Base-by-base conservation (phyloP, 2,329 filamentous ascomycete species). In the Domatiomyces catenatus region DNA sequence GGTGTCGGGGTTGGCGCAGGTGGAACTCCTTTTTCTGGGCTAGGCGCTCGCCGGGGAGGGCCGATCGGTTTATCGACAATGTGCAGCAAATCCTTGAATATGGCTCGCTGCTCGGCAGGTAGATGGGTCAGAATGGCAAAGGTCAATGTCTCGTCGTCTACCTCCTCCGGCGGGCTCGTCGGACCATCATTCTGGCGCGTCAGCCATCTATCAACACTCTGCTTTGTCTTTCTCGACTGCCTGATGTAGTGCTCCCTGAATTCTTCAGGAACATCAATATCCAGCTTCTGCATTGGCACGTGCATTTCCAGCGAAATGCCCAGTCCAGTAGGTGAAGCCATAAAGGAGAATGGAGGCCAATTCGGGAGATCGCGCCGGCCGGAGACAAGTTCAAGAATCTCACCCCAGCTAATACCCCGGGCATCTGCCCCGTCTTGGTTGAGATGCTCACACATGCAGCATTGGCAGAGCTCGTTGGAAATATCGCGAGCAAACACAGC, bases 401-500 rank as follows among this genome's bases (percentile, higher is more conserved):
- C 90, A 8, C 92, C 90, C 90, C 90, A 98, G 55, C 86, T 92
- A 26, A 95, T 74, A 1, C 88, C 89, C 50, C 74, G 76, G 55
- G 80, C 77, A 36, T 71, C 69, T 24, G 75, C 67, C 47, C 68
- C 61, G 15, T 83, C 76, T 39, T 81, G 75, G 39, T 77, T 69
- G 2, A 69, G 69, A 10, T 68, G 71, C 46, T 83, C 78, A 62
- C 90, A 96, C 73, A 95, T 86, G 50, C 92, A 72, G 65, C 90
- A 96, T 44, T 74, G 71, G 64, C 90, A 96, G n/a, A 83, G 80
- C 61, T 94, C 81, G 0, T 81, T 81, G 0, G 89, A 89, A 36
- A 98, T 81, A 62, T 96, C 90, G 53, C 92, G 77, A 2, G 88
- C 89, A 67, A 98, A 96, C 7, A 98, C 88, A 51, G 90, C 86